Evolutionary conservation across 1,284 basidiomycete species (phyloP).

Genomic region (Hypsizygus ulmarius): DNA sequence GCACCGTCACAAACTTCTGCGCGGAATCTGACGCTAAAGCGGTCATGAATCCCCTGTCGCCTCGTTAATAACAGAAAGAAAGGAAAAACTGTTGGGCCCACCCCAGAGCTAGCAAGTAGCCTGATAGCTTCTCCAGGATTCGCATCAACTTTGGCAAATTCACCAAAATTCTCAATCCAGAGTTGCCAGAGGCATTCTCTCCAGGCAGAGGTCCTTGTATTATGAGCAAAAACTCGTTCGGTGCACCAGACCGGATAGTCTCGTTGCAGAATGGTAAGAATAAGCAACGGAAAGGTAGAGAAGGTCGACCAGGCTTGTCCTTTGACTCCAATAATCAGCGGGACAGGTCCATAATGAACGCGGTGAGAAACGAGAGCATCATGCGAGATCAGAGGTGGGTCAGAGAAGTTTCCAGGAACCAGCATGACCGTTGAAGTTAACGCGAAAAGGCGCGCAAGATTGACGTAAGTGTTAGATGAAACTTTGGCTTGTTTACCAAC

Average conservation of each 20-base stretch:
- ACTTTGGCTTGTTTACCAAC: slow-evolving; percentile 33
- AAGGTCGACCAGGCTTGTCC: slow-evolving; percentile 13
- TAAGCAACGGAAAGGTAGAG: slow-evolving; percentile 34
- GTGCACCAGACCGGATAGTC: slow-evolving; percentile 61
- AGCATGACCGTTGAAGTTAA: slow-evolving; percentile 47
- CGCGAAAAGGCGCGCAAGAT: slow-evolving; percentile 60
- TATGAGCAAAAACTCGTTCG: slow-evolving; percentile 50
- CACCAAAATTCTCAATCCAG: slow-evolving; percentile 52
- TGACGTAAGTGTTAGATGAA: slow-evolving; percentile 57
- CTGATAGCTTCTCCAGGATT: slow-evolving; percentile 13
- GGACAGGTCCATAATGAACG: slow-evolving; percentile 27
- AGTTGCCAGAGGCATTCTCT: slow-evolving; percentile 68
- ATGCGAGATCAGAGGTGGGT: slow-evolving; percentile 23
- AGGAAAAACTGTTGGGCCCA: background rate
- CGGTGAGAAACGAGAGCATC: slow-evolving; percentile 22
- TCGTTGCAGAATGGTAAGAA: slow-evolving; percentile 47
- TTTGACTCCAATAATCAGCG: slow-evolving; percentile 18
- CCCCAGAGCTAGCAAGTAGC: slow-evolving; percentile 1
- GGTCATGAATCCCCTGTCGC: slow-evolving; percentile 34
- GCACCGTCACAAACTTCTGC: slow-evolving; percentile 54
- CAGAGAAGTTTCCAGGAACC: slow-evolving; percentile 45
- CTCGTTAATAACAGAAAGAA: slow-evolving; percentile 25
- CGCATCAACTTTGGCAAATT: slow-evolving; percentile 27
- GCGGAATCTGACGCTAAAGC: slow-evolving; percentile 46
- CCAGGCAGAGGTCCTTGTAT: slow-evolving; percentile 53